These are phyloP conservation scores for Tetrapisispora nanseiensis DNA, from an alignment of 805 yeast species.

Conservation along the genomic window DNA sequence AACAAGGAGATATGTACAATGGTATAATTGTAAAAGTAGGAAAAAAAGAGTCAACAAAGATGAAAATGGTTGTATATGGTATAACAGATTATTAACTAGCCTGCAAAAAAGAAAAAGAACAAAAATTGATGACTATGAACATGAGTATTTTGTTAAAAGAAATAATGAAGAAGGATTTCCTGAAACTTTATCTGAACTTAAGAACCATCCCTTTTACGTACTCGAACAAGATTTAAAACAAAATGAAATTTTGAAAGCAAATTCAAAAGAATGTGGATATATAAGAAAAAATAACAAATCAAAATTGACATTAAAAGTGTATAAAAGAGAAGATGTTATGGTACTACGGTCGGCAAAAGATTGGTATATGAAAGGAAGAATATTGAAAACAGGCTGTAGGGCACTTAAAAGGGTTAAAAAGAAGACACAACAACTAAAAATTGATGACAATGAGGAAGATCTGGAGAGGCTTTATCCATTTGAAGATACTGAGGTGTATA, in stretches of 20 bases:
- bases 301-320: conserved; percentile 48
- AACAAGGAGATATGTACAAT: conserved; percentile 62
- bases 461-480: conserved; percentile 64
- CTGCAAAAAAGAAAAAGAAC: conserved; percentile 22
- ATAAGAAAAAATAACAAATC: conserved; percentile 36
- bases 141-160: conserved; percentile 32
- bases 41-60: conserved; percentile 62
- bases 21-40: conserved; percentile 63
- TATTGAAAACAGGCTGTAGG: conserved; percentile 58
- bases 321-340: conserved; percentile 54
- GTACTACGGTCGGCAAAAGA: conserved; percentile 62
- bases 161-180: conserved; percentile 82
- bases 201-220: conserved; percentile 78
- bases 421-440: conserved; percentile 19
- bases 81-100: conserved; percentile 31
- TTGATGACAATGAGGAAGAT: conserved; percentile 39
- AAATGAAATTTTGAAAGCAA: conserved; percentile 62
- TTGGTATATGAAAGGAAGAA: conserved; percentile 79
- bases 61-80: conserved; percentile 53
- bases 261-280: conserved; percentile 59
- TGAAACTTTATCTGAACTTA: conserved; percentile 67
- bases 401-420: conserved; percentile 42
- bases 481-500: conserved; percentile 63
- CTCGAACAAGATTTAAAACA: conserved; percentile 63
- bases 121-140: conserved; percentile 30